Percentiles rank a stretch among this genome's conserved stretches.
Evolutionary conservation across 2,329 filamentous ascomycete species (phyloP).

Genomic region (Fusarium clavum): DNA sequence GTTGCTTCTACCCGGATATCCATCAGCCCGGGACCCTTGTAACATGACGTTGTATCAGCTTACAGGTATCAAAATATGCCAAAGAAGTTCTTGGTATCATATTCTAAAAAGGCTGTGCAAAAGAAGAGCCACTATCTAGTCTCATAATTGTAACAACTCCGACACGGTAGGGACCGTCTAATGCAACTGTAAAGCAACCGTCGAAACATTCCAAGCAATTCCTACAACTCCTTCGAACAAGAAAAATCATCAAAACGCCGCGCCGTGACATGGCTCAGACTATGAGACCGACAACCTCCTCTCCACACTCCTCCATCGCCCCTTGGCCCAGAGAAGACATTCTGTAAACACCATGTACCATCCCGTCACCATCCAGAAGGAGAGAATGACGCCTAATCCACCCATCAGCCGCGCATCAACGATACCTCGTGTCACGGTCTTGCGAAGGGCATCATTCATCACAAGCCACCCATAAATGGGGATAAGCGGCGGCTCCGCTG

Average conservation of each 20-base stretch:
- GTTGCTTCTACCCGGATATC: conserved; percentile 24
- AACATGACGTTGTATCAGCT: conserved; percentile 25
- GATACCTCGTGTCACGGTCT: conserved; percentile 51
- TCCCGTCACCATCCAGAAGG: conserved; percentile 62
- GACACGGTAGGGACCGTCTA: conserved; percentile 26
- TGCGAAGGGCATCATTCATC: conserved; percentile 55
- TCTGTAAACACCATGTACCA: conserved; percentile 63
- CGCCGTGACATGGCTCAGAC: background rate
- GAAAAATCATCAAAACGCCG: conserved; percentile 10
- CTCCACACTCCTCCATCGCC: conserved; percentile 47
- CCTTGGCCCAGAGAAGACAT: conserved; percentile 55
- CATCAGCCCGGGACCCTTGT: conserved; percentile 24
- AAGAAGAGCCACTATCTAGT: conserved; percentile 3
- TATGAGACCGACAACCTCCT: conserved; percentile 39
- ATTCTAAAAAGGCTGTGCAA: conserved; percentile 20
- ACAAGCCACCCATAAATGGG: conserved; percentile 59
- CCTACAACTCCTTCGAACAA: conserved; percentile 15
- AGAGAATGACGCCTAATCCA: conserved; percentile 59
- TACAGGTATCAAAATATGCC: conserved; percentile 3
- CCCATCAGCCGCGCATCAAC: conserved; percentile 59
- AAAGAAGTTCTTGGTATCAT: conserved; percentile 39
- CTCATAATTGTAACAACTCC: conserved; percentile 13
- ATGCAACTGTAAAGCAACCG: conserved; percentile 13
- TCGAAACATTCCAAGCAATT: conserved; percentile 2
- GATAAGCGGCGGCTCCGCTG: conserved; percentile 50